These are phyloP conservation scores for Exserohilum rostratum DNA, from an alignment of 2,329 filamentous ascomycete genomes.

Conservation along the genomic window DNA sequence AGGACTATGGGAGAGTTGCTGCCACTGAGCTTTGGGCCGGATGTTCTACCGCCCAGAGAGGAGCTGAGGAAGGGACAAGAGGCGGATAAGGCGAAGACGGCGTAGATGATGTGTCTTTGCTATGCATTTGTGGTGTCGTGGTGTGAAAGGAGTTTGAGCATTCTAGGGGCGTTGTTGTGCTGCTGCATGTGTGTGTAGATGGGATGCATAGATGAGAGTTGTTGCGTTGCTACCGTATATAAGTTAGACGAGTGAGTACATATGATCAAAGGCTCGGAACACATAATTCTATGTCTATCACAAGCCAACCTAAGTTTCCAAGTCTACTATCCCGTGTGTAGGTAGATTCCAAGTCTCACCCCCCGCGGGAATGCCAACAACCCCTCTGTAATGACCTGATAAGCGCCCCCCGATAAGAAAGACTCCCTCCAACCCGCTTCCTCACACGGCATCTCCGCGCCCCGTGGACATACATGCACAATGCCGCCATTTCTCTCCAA, in stretches of 20 bases:
- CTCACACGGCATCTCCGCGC: constrained; percentile 45
- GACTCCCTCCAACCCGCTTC: background rate
- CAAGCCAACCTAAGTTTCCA: too few species aligned
- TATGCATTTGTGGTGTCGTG: background rate
- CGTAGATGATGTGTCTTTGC: background rate
- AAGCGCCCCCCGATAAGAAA: constrained; percentile 20
- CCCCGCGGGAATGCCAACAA: too few species aligned
- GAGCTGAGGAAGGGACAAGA: constrained; percentile 36
- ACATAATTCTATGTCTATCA: too few species aligned
- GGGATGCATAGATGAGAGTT: background rate
- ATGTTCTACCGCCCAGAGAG: constrained; percentile 51
- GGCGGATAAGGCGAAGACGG: constrained; percentile 32
- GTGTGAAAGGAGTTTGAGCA: background rate
- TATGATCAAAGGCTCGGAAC: too few species aligned
- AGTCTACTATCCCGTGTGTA: too few species aligned
- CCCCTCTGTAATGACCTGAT: constrained; percentile 5
- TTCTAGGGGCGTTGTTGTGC: constrained; percentile 1
- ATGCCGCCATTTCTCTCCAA: constrained; percentile 22
- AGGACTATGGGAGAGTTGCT: constrained; percentile 69
- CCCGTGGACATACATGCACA: constrained; percentile 43
- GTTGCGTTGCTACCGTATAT: too few species aligned
- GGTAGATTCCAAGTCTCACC: too few species aligned
- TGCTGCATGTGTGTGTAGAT: background rate
- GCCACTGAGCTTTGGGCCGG: constrained; percentile 61
- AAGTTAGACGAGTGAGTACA: background rate